Percentiles rank a stretch among this genome's conserved stretches.
Conservation (phyloP, 1,284 basidiomycete species). For the Stygiomarasmius scandens region DNA sequence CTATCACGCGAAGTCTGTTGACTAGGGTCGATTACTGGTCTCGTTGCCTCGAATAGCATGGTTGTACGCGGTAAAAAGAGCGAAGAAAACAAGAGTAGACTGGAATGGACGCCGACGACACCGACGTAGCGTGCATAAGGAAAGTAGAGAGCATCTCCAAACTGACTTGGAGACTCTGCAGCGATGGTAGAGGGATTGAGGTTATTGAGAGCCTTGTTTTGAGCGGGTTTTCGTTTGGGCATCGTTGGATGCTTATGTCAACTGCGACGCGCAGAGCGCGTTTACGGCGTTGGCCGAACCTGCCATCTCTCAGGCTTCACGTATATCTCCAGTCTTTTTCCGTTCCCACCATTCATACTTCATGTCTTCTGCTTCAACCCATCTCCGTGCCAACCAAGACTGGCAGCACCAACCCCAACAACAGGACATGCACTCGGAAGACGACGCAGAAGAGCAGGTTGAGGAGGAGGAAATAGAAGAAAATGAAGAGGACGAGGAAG, state of each 20-base stretch:
- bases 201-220: neutral
- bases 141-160: conserved; percentile 22
- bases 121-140: conserved; percentile 62
- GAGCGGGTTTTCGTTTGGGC: neutral
- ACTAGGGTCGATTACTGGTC: conserved; percentile 31
- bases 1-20: conserved; percentile 53
- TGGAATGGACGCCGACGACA: conserved; percentile 72
- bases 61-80: conserved; percentile 69
- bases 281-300: neutral
- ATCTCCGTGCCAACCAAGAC: neutral
- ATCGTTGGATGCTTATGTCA: too few species aligned
- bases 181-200: neutral
- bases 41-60: conserved; percentile 41
- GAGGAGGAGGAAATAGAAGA: conserved; percentile 16
- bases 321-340: neutral
- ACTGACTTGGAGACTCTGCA: conserved; percentile 1
- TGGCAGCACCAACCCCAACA: neutral
- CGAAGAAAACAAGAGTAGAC: conserved; percentile 66
- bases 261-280: neutral
- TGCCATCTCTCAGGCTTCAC: neutral
- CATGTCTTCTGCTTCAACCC: neutral
- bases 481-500: conserved; percentile 47
- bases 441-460: conserved; percentile 8
- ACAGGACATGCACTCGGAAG: conserved; percentile 9
- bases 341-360: neutral